Evolutionary conservation across 257 asterid species (phyloP).

Genomic region (Coffea canephora): DNA sequence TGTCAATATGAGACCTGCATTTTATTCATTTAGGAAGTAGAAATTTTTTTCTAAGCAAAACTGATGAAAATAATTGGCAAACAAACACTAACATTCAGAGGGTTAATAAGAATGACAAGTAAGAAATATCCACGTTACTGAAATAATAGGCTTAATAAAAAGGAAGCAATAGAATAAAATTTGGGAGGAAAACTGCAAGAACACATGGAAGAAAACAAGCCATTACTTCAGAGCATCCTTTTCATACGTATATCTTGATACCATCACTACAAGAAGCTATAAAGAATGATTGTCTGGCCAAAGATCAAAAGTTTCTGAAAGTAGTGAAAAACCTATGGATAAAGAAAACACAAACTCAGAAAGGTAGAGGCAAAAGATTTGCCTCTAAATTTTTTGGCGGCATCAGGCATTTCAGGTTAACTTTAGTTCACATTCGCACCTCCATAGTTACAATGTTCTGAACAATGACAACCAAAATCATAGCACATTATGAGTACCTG

Average conservation of each 20-base stretch:
- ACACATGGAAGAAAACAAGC: not conserved
- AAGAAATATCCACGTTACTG: not conserved
- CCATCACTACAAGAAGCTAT: not conserved
- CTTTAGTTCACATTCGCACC: not conserved
- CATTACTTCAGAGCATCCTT: not conserved
- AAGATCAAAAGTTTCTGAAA: not conserved
- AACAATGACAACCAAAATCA: not conserved
- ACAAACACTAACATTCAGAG: not conserved
- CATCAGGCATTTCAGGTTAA: not conserved
- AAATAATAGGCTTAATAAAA: not conserved
- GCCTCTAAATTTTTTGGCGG: too few species aligned
- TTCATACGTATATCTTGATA: not conserved
- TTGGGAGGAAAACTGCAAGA: not conserved
- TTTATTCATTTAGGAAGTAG: not conserved
- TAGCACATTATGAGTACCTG: conserved; percentile 41
- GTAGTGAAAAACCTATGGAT: not conserved
- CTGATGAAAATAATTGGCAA: not conserved
- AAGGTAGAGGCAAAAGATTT: not conserved
- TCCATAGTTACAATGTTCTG: not conserved
- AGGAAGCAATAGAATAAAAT: not conserved
- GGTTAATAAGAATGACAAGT: not conserved
- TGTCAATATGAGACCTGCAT: not conserved
- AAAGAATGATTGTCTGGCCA: not conserved
- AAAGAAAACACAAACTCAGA: too few species aligned
- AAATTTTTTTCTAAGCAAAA: too few species aligned